These are phyloP conservation scores for Quercus wislizeni DNA, from an alignment of 306 rosid genomes.

Conservation along the genomic window DNA sequence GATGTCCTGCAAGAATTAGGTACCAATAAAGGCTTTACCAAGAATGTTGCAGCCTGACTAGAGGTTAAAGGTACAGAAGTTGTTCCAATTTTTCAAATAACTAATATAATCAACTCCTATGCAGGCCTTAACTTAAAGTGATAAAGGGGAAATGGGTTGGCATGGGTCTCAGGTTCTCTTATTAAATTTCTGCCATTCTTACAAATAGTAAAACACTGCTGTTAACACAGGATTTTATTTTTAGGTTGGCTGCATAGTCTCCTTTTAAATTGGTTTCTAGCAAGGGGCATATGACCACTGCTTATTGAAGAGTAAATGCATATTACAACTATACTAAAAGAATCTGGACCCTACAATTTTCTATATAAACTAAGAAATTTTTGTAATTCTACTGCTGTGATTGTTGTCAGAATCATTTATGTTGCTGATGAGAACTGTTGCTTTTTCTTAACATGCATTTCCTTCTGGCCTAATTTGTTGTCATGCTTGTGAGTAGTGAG, in stretches of 20 bases:
- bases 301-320: neutral
- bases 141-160: no score
- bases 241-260: no score
- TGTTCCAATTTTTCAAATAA: no score
- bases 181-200: no score
- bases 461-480: neutral
- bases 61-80: neutral
- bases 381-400: neutral
- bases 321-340: neutral
- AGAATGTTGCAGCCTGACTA: neutral
- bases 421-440: neutral
- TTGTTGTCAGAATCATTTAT: neutral
- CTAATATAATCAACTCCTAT: no score
- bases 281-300: no score
- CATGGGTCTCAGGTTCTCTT: no score
- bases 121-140: no score
- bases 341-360: neutral
- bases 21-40: neutral
- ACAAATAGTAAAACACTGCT: no score
- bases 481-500: conserved; percentile 7
- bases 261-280: no score
- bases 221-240: no score
- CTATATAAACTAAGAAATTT: neutral
- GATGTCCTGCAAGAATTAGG: neutral
- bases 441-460: no score